Conservation (phyloP, 1,139 yeast genomes). For the Geotrichum candidum region DNA sequence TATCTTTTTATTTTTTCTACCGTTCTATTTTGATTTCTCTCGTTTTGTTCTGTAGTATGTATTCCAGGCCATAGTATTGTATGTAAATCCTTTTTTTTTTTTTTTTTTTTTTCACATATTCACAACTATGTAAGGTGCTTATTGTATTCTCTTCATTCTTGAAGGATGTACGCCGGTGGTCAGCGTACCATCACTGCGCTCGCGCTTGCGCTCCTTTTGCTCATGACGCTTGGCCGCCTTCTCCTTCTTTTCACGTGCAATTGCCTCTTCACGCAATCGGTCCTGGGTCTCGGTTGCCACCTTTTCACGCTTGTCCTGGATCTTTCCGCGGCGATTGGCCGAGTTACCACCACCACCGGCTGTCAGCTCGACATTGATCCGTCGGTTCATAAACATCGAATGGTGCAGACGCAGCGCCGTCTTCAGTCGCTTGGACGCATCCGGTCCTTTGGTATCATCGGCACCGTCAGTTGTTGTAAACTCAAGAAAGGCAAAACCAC, state of each 20-base stretch:
- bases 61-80: neutral
- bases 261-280: constrained; percentile 28
- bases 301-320: constrained; percentile 72
- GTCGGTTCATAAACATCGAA: constrained; percentile 57
- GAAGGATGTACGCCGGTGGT: constrained; percentile 53
- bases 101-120: neutral
- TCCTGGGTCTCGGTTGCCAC: constrained; percentile 57
- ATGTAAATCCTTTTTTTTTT: neutral
- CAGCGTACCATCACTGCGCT: constrained; percentile 4
- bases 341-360: constrained; percentile 99
- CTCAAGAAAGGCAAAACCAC: constrained; percentile 88
- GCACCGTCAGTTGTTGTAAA: constrained; percentile 44
- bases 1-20: neutral
- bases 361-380: constrained; percentile 89
- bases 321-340: constrained; percentile 57
- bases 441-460: constrained; percentile 32
- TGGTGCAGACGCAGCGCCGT: constrained; percentile 80
- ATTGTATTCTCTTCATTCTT: constrained; percentile 28
- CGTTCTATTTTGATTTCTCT: neutral
- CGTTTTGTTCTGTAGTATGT: neutral
- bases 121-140: neutral
- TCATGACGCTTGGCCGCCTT: constrained; percentile 19
- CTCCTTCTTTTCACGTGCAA: constrained; percentile 28
- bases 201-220: constrained; percentile 12
- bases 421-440: constrained; percentile 62